Base-by-base conservation (phyloP, 441 rosid species). In the Croton setiger region DNA sequence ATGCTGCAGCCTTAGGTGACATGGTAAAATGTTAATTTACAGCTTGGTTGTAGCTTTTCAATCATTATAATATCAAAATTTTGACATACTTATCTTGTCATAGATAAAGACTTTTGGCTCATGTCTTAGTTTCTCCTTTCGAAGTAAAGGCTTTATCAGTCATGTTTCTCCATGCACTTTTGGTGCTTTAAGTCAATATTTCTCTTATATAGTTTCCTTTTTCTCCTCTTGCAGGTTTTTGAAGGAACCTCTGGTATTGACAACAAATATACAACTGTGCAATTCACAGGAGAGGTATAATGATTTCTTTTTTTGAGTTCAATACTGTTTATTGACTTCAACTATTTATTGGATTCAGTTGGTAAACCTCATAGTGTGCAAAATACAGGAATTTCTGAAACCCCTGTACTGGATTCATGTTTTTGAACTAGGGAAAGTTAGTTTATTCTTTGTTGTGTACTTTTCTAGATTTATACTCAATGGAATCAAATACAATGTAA, bases 221-320 rank as follows among this genome's bases (percentile, higher is more conserved):
- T 60, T 49, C 43, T 17, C 35, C 69, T 68, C 18, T 63, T 75
- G 72, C 74, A 93, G 96, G 98, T 93, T 21, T 93, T 93, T 81
- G 97, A 93, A 81, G 97, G 97, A 73, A 91, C 98, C 62, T 91
- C 98, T 70, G 97, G 97, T 47, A 93, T 93, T 43, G 98, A 93
- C 80, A 93, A 89, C 85, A 93, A 91, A 80, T 91, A 79, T 72
- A 93, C 98, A 0, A 93, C 96, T 0, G 97, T 93, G 66, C 96
- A 93, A 76, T 93, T 93, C 78, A 93, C 98, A 9, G 97, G 97
- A 73, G 97, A 93, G 96, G 97, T 91, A 74, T 68, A 74, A 56
- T 37, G 36, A 27, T 2, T 71, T 61, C 41, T 59, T 60, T 60
- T 18, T 36, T 48, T 36, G 4, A 17, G n/a, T 59, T 59, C 4